Percentiles rank a stretch among this genome's conserved stretches.
Evolutionary conservation across 768 basidiomycete species (phyloP).

Genomic region (Boletus pseudo-olivaceus): DNA sequence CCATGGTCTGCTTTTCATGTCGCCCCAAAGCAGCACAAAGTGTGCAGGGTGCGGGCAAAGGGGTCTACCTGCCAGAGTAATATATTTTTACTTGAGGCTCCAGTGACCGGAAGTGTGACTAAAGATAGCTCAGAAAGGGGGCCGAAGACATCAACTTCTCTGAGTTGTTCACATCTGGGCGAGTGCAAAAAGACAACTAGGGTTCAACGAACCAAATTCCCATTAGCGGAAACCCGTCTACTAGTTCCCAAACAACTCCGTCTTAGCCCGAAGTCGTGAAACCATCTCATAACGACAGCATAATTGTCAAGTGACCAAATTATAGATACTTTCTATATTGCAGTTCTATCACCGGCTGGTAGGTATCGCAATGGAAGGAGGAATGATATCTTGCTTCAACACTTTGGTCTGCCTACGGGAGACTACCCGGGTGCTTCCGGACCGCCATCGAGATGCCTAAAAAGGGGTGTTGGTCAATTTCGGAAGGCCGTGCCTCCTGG

Average conservation of each 20-base stretch:
- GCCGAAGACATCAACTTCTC: too few relatives aligned
- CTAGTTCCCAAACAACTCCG: too few relatives aligned
- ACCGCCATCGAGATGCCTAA: not conserved
- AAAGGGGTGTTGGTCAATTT: constrained; percentile 17
- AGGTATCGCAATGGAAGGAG: not conserved
- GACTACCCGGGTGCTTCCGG: constrained; percentile 7
- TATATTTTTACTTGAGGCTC: not conserved
- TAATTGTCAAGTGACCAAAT: not conserved
- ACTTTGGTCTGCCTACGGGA: too few relatives aligned
- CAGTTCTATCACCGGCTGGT: not conserved
- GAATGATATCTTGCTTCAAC: not conserved
- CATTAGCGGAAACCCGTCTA: not conserved
- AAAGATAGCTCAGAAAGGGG: too few relatives aligned
- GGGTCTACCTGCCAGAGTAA: too few relatives aligned
- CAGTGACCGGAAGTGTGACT: too few relatives aligned
- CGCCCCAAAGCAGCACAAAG: too few relatives aligned
- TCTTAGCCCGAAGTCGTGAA: not conserved
- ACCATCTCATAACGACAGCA: too few relatives aligned
- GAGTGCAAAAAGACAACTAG: not conserved
- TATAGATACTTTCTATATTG: not conserved
- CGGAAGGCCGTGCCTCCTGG: constrained; percentile 4
- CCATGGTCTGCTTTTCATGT: too few relatives aligned
- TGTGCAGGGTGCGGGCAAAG: too few relatives aligned
- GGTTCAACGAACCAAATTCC: not conserved
- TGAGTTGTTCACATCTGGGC: not conserved